phyloP scores from a whole-genome alignment of 768 basidiomycete genomes.

The Trametes punicea region DNA sequence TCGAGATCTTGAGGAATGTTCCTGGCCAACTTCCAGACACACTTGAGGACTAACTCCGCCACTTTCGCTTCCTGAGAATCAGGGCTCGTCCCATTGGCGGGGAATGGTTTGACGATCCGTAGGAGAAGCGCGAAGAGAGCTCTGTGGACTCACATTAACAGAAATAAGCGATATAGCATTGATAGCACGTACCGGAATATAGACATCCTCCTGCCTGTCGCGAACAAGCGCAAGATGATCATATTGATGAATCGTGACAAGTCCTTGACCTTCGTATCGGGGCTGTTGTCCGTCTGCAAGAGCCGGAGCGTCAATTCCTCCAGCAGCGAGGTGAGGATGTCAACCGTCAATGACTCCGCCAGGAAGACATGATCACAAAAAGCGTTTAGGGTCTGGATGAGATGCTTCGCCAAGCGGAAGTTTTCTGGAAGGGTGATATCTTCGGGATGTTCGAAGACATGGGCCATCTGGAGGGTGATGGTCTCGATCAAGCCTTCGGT shows the following conservation, averaged over 20 bases:
- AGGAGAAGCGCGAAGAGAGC: constrained; percentile 79
- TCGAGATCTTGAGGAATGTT: constrained; percentile 91
- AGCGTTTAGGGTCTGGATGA: constrained; percentile 93
- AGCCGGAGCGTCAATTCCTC: constrained; percentile 90
- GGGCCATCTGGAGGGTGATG: constrained; percentile 87
- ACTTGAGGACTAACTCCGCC: constrained; percentile 91
- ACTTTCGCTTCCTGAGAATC: constrained; percentile 85
- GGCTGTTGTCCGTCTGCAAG: constrained; percentile 89
- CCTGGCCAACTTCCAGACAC: constrained; percentile 96
- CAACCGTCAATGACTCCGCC: constrained; percentile 82
- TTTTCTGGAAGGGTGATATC: constrained; percentile 73
- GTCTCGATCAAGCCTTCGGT: constrained; percentile 86
- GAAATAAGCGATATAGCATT: not conserved
- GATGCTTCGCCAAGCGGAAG: constrained; percentile 93
- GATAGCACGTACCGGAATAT: constrained; percentile 71
- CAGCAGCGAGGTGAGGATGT: constrained; percentile 80
- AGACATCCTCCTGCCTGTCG: constrained; percentile 84
- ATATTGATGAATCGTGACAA: constrained; percentile 97
- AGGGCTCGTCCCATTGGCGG: constrained; percentile 60
- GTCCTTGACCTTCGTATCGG: constrained; percentile 83
- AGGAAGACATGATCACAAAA: constrained; percentile 90
- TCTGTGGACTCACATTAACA: constrained; percentile 34
- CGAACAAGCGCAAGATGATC: constrained; percentile 92
- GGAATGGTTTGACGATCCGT: constrained; percentile 82
- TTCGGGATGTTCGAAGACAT: constrained; percentile 82